Evolutionary conservation across 2,329 filamentous ascomycete genomes (phyloP).

Genomic region (Pseudogymnoascus sp.): DNA sequence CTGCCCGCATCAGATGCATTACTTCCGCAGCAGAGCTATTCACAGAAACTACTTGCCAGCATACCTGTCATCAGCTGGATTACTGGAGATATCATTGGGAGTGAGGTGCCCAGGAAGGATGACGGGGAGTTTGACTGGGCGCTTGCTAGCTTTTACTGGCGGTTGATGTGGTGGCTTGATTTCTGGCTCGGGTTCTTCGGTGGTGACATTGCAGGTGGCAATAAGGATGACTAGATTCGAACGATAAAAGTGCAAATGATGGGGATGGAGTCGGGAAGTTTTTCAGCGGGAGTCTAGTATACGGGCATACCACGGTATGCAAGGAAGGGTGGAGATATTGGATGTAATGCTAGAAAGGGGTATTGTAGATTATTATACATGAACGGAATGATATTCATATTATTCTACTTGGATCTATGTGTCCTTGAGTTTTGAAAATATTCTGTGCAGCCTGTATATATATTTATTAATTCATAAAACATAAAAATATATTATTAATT

Average conservation of each 20-base stretch:
- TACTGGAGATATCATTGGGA: constrained; percentile 64
- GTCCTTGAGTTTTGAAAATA: no score
- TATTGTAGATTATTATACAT: not conserved
- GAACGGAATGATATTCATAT: not conserved
- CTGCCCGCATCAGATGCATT: constrained; percentile 64
- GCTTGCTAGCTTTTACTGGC: constrained; percentile 60
- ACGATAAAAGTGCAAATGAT: not conserved
- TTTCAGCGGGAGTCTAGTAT: constrained; percentile 6
- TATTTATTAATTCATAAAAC: not conserved
- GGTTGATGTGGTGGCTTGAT: constrained; percentile 57
- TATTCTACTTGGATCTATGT: not conserved
- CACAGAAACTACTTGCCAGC: constrained; percentile 55
- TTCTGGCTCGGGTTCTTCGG: constrained; percentile 51
- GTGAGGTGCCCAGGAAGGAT: constrained; percentile 65
- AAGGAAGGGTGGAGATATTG: not conserved
- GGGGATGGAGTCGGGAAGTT: not conserved
- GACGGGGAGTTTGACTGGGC: constrained; percentile 72
- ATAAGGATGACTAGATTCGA: constrained; percentile 48
- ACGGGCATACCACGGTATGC: not conserved
- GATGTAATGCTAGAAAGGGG: not conserved
- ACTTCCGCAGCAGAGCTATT: constrained; percentile 58
- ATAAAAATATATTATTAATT: constrained; percentile 39
- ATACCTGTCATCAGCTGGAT: constrained; percentile 69
- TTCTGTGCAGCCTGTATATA: no score
- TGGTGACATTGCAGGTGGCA: constrained; percentile 48